These are phyloP conservation scores for Calycina marina DNA, from an alignment of 2,329 filamentous ascomycete species.

Conservation along the genomic window DNA sequence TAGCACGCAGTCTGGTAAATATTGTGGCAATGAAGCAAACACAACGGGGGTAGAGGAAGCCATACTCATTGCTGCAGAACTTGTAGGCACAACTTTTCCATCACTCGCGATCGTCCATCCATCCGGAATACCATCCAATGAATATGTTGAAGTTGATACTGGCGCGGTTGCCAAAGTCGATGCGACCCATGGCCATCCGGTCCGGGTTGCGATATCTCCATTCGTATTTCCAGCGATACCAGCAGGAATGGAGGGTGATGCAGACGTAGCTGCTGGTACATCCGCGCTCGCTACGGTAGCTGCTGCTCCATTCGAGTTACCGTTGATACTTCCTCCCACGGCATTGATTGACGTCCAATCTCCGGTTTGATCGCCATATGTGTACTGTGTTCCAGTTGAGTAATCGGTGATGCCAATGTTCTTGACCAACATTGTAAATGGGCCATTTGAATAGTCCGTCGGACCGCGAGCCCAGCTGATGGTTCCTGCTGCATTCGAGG, in stretches of 20 bases:
- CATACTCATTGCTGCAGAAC: constrained; percentile 54
- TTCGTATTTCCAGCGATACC: constrained; percentile 45
- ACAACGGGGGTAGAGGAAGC: constrained; percentile 26
- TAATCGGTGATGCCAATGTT: constrained; percentile 73
- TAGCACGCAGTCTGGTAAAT: too few relatives aligned
- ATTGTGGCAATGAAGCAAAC: too few relatives aligned
- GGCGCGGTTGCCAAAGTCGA: constrained; percentile 34
- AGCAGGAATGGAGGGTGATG: constrained; percentile 52
- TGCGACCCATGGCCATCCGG: constrained; percentile 55
- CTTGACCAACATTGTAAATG: constrained; percentile 75
- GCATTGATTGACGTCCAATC: constrained; percentile 71
- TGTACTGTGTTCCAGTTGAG: constrained; percentile 77
- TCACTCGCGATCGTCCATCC: constrained; percentile 69
- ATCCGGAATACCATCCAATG: constrained; percentile 45
- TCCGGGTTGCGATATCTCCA: constrained; percentile 39
- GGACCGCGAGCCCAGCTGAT: constrained; percentile 79
- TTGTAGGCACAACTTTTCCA: constrained; percentile 65
- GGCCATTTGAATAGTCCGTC: constrained; percentile 71
- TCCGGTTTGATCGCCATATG: constrained; percentile 65
- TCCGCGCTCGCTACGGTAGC: constrained; percentile 35
- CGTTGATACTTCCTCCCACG: constrained; percentile 64
- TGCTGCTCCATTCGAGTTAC: constrained; percentile 32
- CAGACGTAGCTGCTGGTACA: constrained; percentile 45
- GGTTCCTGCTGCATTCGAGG: constrained; percentile 59
- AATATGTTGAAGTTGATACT: constrained; percentile 25